Conservation (phyloP, 192 early-diverging fungal species). For the Phlyctochytrium arcticum region DNA sequence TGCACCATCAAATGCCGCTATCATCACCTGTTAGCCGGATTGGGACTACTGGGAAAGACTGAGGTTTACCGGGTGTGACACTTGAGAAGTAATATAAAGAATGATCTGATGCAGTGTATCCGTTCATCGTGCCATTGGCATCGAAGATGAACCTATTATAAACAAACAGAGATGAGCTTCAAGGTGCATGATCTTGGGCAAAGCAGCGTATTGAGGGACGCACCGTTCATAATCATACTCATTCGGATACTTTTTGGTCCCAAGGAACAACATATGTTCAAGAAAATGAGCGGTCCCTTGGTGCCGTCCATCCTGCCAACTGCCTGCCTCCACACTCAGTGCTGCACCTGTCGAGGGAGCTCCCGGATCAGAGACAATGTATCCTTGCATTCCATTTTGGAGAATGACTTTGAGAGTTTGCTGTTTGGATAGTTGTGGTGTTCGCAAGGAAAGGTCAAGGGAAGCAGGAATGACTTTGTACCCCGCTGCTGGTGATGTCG, state of each 20-base stretch:
- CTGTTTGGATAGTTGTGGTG: too few species aligned
- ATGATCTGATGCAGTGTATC: conserved; percentile 41
- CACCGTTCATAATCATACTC: conserved; percentile 40
- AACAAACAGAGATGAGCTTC: not conserved
- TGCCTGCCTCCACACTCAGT: conserved; percentile 35
- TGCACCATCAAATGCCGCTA: conserved; percentile 34
- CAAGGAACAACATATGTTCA: conserved; percentile 43
- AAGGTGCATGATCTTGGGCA: not conserved
- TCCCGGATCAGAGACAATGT: not conserved
- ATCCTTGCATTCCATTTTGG: not conserved
- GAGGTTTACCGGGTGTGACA: too few species aligned
- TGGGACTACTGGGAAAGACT: too few species aligned
- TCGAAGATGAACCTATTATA: conserved; percentile 38
- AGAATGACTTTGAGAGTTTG: too few species aligned
- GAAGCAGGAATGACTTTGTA: too few species aligned
- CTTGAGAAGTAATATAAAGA: conserved; percentile 39
- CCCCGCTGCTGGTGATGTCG: too few species aligned
- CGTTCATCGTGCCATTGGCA: conserved; percentile 34
- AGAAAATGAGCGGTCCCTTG: conserved; percentile 40
- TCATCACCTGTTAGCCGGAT: too few species aligned
- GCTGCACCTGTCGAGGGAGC: conserved; percentile 30
- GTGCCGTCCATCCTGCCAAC: conserved; percentile 34
- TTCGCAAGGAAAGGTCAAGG: too few species aligned
- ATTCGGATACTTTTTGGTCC: conserved; percentile 34
- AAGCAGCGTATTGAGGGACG: too few species aligned